These are phyloP conservation scores for Talaromyces nanjingensis DNA, from an alignment of 495 filamentous ascomycete genomes.

Conservation along the genomic window DNA sequence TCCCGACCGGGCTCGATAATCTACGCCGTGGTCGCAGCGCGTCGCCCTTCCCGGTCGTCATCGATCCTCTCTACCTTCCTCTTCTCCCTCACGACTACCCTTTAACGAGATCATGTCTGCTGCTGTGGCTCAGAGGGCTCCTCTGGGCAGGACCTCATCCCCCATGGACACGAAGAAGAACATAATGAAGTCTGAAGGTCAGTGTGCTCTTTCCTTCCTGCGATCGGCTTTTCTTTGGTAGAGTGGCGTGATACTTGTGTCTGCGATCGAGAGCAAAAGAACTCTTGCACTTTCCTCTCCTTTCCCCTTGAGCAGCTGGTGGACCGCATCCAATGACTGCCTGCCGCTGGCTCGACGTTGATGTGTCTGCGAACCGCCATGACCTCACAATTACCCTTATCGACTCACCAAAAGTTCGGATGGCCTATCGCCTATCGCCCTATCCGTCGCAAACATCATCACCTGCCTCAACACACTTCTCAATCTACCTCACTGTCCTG, in stretches of 20 bases:
- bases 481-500: too few species aligned
- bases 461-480: background rate
- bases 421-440: background rate
- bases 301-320: slow-evolving; percentile 27
- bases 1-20: background rate
- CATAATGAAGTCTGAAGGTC: slow-evolving; percentile 37
- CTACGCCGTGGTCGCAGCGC: background rate
- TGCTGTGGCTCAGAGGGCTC: slow-evolving; percentile 36
- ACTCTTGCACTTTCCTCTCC: background rate
- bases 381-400: slow-evolving; percentile 32
- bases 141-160: slow-evolving; percentile 28
- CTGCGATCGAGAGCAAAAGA: background rate
- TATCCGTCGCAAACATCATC: slow-evolving; percentile 1
- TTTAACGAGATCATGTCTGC: slow-evolving; percentile 33
- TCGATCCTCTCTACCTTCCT: slow-evolving; percentile 20
- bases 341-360: background rate
- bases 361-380: slow-evolving; percentile 17
- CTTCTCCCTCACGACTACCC: slow-evolving; percentile 16
- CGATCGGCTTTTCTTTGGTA: background rate
- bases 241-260: background rate
- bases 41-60: slow-evolving; percentile 7
- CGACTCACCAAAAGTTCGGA: slow-evolving; percentile 3
- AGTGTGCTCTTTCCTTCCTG: slow-evolving; percentile 14
- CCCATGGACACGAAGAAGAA: slow-evolving; percentile 49
- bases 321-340: slow-evolving; percentile 16